Evolutionary conservation across 2,329 filamentous ascomycete species (phyloP), one percentile per base, ranked within the genome.

Genomic region (Alternaria conjuncta): DNA sequence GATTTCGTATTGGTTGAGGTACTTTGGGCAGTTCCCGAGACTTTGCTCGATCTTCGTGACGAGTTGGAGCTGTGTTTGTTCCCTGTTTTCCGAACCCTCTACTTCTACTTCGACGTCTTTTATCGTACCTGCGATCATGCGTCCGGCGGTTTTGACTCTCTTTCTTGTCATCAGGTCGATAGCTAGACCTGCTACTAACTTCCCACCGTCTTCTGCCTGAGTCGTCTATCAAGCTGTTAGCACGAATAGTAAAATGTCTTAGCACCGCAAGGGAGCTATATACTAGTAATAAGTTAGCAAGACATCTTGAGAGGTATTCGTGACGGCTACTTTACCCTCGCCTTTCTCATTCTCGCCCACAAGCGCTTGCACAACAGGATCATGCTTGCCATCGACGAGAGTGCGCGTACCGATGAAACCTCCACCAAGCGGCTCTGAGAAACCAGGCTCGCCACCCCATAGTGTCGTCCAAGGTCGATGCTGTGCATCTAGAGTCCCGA

Each of bases 1-100:
- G 43, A 96, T 87, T 2, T 82, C 81, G 75, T 92, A 94, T 72
- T 87, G 88, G 78, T 95, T 96, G 32, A 97, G 76, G 71, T 97
- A 97, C 79, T 97, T 97, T 2, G 93, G 93, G 71, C 93, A 96
- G 71, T 96, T 96, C 0, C 92, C 87, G 9, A 96, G 73, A 68
- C 88, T 91, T 78, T 92, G 90, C 30, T 90, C 86, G 60, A 96
- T 88, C 44, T 86, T 86, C 47, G 93, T 83, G 13, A 90, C 88
- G 36, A 95, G 80, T 69, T 90, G 87, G 2, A 86, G 78, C 61
- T 84, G 79, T 4, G 77, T 75, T 50, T 76, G 73, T 28, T 62
- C 65, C 18, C 61, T 47, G 1, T 65, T 43, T 4, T 36, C 36
- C 0, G 62, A 61, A 5, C 75, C 72, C 18, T 78, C 66, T 41